These are phyloP conservation scores for Pseudogymnoascus sp. DNA, from an alignment of 2,329 filamentous ascomycete genomes.

Conservation along the genomic window DNA sequence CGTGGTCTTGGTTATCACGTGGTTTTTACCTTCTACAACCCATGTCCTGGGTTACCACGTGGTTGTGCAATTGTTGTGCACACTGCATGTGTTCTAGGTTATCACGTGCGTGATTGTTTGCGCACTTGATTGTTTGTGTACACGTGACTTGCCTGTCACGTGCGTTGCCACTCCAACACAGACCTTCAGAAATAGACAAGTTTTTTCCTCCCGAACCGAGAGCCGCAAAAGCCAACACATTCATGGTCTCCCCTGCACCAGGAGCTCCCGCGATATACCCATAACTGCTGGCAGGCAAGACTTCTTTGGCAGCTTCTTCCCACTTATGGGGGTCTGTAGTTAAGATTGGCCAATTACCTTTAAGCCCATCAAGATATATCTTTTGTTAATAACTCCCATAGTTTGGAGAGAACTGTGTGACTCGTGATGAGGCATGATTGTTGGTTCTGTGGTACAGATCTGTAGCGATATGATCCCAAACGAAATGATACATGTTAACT, in stretches of 20 bases:
- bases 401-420: not conserved
- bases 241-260: not conserved
- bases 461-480: not conserved
- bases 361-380: not conserved
- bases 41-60: too few relatives aligned
- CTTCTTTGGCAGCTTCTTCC: not conserved
- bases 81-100: too few relatives aligned
- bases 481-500: not conserved
- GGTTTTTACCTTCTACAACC: too few relatives aligned
- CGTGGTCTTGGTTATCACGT: too few relatives aligned
- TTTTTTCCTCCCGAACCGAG: too few relatives aligned
- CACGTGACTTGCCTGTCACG: too few relatives aligned
- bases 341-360: not conserved
- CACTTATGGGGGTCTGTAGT: not conserved
- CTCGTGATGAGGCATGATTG: not conserved
- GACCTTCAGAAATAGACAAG: too few relatives aligned
- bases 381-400: not conserved
- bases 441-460: not conserved
- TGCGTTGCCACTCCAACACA: too few relatives aligned
- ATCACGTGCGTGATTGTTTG: too few relatives aligned
- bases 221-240: too few relatives aligned
- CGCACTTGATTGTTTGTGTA: too few relatives aligned
- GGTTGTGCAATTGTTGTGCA: too few relatives aligned
- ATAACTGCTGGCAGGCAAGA: not conserved
- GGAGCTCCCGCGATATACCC: not conserved